Conservation (phyloP, 331 rosid species). For the Stylosanthes scabra region DNA sequence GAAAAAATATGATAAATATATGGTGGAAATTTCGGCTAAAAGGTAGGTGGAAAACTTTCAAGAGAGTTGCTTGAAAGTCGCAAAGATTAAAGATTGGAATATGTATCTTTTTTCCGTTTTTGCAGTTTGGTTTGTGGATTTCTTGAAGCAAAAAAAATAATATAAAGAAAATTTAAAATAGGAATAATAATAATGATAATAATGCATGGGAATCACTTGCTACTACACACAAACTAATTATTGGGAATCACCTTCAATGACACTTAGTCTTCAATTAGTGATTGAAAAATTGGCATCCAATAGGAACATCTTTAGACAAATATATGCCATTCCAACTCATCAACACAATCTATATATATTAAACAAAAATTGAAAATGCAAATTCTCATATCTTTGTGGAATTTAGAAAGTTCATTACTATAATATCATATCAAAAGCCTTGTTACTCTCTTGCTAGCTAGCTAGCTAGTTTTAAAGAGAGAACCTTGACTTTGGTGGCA, state of each 20-base stretch:
- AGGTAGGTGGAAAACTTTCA: slow-evolving; percentile 32
- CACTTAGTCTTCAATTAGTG: slow-evolving; percentile 47
- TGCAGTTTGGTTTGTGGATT: slow-evolving; percentile 42
- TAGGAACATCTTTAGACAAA: slow-evolving; percentile 19
- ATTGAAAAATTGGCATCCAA: slow-evolving; percentile 42
- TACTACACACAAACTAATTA: slow-evolving; percentile 35
- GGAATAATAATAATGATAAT: slow-evolving; percentile 10
- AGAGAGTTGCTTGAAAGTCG: slow-evolving; percentile 46
- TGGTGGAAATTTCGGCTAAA: slow-evolving; percentile 25
- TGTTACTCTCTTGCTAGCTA: slow-evolving; percentile 29
- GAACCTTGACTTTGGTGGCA: slow-evolving; percentile 59
- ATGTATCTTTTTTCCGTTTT: slow-evolving; percentile 38
- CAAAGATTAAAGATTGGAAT: slow-evolving; percentile 52
- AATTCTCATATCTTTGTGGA: slow-evolving; percentile 37
- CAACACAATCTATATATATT: slow-evolving; percentile 14
- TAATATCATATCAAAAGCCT: not conserved
- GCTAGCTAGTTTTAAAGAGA: slow-evolving; percentile 16
- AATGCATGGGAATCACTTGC: slow-evolving; percentile 51
- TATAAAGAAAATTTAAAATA: slow-evolving; percentile 39
- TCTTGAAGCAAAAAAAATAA: slow-evolving; percentile 36
- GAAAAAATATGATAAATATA: not conserved
- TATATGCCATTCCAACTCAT: slow-evolving; percentile 50
- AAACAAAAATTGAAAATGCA: slow-evolving; percentile 13
- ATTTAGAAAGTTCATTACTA: slow-evolving; percentile 25
- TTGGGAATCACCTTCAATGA: slow-evolving; percentile 55